Evolutionary conservation across 2,329 filamentous ascomycete genomes (phyloP).

Genomic region (Xylariales sp.): DNA sequence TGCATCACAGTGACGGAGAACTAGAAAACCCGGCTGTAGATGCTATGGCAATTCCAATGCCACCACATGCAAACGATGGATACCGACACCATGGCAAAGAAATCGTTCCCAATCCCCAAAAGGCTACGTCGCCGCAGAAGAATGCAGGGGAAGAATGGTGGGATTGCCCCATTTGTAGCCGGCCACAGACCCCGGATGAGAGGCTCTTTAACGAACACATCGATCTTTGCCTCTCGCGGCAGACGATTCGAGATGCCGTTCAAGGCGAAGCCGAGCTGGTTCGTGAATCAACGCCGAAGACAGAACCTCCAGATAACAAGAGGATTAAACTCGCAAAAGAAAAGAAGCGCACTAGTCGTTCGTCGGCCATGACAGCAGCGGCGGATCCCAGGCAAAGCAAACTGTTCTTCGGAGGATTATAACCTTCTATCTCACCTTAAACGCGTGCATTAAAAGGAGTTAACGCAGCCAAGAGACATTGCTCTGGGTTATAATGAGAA

Average conservation of each 20-base stretch:
- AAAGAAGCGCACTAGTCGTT: conserved; percentile 18
- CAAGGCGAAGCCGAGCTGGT: conserved; percentile 41
- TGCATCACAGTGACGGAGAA: conserved; percentile 36
- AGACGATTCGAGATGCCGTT: conserved; percentile 80
- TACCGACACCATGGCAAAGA: conserved; percentile 46
- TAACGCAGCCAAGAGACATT: too few species aligned
- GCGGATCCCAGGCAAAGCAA: conserved; percentile 28
- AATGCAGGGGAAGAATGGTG: conserved; percentile 60
- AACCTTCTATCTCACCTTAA: too few species aligned
- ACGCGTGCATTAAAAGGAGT: too few species aligned
- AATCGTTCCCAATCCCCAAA: conserved; percentile 40
- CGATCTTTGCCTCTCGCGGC: conserved; percentile 81
- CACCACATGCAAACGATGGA: conserved; percentile 26
- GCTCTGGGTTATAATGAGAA: conserved; percentile 8
- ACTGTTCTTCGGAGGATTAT: conserved; percentile 51
- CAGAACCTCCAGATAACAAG: conserved; percentile 19
- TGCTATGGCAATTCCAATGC: too few species aligned
- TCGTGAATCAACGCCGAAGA: conserved; percentile 27
- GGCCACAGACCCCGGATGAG: conserved; percentile 72
- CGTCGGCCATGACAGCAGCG: conserved; percentile 8
- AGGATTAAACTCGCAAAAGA: conserved; percentile 22
- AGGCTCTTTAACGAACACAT: conserved; percentile 84
- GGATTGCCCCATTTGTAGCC: conserved; percentile 84
- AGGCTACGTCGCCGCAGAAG: conserved; percentile 22
- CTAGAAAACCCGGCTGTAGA: conserved; percentile 37